Conservation (phyloP, 2,329 filamentous ascomycete genomes). For the Pestalotiopsis sp. region DNA sequence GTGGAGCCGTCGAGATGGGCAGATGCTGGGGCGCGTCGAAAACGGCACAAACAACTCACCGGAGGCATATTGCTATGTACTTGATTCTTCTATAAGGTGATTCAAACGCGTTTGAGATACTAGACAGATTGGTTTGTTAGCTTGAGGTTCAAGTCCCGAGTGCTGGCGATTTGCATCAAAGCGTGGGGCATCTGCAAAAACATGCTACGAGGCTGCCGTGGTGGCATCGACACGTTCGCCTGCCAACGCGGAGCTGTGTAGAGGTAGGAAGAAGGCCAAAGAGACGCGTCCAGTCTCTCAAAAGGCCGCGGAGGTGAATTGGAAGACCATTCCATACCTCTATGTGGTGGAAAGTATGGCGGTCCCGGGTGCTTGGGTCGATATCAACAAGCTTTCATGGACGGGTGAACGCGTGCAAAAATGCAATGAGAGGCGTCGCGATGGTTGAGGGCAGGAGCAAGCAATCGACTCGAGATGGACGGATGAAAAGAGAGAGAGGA, state of each 20-base stretch:
- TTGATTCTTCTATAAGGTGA: conserved; percentile 11
- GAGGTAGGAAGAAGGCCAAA: too few species aligned
- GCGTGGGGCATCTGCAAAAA: conserved; percentile 12
- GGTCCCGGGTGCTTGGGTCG: not conserved
- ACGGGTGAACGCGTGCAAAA: not conserved
- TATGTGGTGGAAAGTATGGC: not conserved
- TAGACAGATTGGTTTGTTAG: not conserved
- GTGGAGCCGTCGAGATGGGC: not conserved
- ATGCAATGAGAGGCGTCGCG: not conserved
- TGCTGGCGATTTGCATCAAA: not conserved
- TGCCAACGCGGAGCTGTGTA: too few species aligned
- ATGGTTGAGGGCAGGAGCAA: not conserved
- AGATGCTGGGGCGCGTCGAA: not conserved
- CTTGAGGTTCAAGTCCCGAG: not conserved
- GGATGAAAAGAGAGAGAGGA: not conserved
- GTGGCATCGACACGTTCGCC: not conserved
- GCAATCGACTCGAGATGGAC: not conserved
- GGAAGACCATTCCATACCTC: not conserved
- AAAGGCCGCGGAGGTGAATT: not conserved
- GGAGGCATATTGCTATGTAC: conserved; percentile 17
- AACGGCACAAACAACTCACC: conserved; percentile 7
- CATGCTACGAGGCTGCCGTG: not conserved
- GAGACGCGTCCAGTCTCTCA: not conserved
- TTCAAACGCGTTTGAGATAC: conserved; percentile 8
- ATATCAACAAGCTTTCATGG: conserved; percentile 12